phyloP scores from a whole-genome alignment of 116 monocot genomes.

The Zostera marina region DNA sequence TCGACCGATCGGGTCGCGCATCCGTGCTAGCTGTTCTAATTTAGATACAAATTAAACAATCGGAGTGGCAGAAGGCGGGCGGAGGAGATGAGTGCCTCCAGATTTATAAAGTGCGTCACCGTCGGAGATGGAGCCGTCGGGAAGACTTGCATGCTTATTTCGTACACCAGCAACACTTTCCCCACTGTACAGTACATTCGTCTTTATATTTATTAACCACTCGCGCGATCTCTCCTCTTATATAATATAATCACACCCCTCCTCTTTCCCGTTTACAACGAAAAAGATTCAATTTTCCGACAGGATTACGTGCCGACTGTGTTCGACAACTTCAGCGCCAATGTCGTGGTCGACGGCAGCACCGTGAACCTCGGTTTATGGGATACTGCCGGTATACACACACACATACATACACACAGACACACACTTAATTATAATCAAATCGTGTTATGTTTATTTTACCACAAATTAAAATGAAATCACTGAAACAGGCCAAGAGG shows the following conservation, averaged over 20 bases:
- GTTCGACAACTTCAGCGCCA: slow-evolving; percentile 58
- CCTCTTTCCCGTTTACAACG: too few species aligned
- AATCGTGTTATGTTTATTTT: too few species aligned
- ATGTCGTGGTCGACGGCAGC: slow-evolving; percentile 13
- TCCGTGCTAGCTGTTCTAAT: not conserved
- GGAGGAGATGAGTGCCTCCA: slow-evolving; percentile 39
- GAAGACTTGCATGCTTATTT: slow-evolving; percentile 68
- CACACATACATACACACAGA: too few species aligned
- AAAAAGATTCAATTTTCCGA: not conserved
- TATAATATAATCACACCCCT: too few species aligned
- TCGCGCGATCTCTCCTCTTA: not conserved
- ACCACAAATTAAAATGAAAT: not conserved
- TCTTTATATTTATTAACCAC: not conserved
- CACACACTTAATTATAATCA: too few species aligned
- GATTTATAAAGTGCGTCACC: slow-evolving; percentile 63
- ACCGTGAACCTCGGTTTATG: slow-evolving; percentile 14
- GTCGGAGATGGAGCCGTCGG: slow-evolving; percentile 65
- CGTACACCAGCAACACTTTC: slow-evolving; percentile 57
- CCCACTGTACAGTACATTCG: slow-evolving; percentile 26
- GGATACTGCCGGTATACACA: slow-evolving; percentile 14
- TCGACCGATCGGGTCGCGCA: too few species aligned
- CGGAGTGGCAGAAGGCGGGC: not conserved
- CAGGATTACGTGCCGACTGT: slow-evolving; percentile 85
- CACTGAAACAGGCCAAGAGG: slow-evolving; percentile 10
- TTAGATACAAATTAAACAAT: not conserved